These are phyloP conservation scores for Phialemoniopsis sp. DNA, from an alignment of 2,329 filamentous ascomycete species.

Conservation along the genomic window DNA sequence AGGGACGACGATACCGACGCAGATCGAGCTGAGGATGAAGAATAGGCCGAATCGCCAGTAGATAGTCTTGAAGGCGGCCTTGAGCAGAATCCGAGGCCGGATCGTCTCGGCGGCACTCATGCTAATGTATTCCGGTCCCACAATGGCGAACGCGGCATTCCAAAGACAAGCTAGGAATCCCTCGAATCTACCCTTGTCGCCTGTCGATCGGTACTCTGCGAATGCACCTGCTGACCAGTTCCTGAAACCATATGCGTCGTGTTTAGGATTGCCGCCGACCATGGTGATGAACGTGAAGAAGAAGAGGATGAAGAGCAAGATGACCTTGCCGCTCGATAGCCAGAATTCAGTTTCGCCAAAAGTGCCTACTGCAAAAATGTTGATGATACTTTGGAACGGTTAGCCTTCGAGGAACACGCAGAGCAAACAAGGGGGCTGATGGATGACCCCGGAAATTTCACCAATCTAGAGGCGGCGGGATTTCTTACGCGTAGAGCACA, in stretches of 20 bases:
- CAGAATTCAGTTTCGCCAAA: constrained; percentile 43
- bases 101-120: constrained; percentile 49
- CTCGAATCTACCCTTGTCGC: constrained; percentile 53
- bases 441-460: too few species aligned
- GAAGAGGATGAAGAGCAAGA: constrained; percentile 23
- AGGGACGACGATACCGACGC: constrained; percentile 58
- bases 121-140: constrained; percentile 56
- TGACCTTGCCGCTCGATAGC: constrained; percentile 34
- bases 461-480: too few species aligned
- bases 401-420: too few species aligned
- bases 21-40: constrained; percentile 62
- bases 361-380: constrained; percentile 33
- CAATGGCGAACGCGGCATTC: constrained; percentile 55
- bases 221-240: constrained; percentile 51
- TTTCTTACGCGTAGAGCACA: too few species aligned
- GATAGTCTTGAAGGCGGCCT: constrained; percentile 61
- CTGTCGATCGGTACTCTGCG: constrained; percentile 44
- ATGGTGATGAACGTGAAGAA: constrained; percentile 36
- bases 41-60: constrained; percentile 64
- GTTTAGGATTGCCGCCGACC: constrained; percentile 35
- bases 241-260: constrained; percentile 26
- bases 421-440: too few species aligned
- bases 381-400: too few species aligned
- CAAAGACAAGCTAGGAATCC: constrained; percentile 62
- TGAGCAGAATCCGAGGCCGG: constrained; percentile 54